Conservation (phyloP, 2,329 filamentous ascomycete genomes). For the Cladosporium sp. region DNA sequence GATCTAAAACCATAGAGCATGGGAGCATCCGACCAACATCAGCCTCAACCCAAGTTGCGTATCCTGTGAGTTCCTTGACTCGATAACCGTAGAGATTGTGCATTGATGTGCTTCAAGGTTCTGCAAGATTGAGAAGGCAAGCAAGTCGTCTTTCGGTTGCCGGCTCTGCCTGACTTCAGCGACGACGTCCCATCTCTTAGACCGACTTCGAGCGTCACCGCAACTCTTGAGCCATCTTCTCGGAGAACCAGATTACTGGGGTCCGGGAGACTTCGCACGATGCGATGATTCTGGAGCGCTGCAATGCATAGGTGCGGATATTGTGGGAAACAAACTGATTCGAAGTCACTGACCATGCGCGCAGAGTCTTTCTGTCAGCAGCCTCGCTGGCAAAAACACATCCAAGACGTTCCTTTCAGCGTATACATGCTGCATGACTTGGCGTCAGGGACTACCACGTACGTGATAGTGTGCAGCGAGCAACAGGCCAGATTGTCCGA, state of each 20-base stretch:
- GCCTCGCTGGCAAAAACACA: background rate
- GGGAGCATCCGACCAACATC: too few relatives aligned
- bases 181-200: background rate
- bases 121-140: background rate
- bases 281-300: background rate
- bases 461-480: background rate
- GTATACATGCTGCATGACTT: conserved; percentile 3
- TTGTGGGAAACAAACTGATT: too few relatives aligned
- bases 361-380: conserved; percentile 5
- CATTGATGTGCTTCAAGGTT: background rate
- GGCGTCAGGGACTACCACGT: background rate
- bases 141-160: background rate
- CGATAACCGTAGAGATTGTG: too few relatives aligned
- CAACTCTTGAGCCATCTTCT: background rate
- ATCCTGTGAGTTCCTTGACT: too few relatives aligned
- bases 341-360: background rate
- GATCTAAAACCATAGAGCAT: too few relatives aligned
- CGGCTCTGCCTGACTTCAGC: background rate
- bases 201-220: background rate
- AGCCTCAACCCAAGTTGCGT: too few relatives aligned
- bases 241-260: background rate
- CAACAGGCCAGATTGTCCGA: background rate
- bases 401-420: background rate
- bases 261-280: background rate
- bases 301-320: background rate